Evolutionary conservation across 805 yeast genomes (phyloP), one percentile per base, ranked within the genome.

Genomic region (Scheffersomyces lignosus): DNA sequence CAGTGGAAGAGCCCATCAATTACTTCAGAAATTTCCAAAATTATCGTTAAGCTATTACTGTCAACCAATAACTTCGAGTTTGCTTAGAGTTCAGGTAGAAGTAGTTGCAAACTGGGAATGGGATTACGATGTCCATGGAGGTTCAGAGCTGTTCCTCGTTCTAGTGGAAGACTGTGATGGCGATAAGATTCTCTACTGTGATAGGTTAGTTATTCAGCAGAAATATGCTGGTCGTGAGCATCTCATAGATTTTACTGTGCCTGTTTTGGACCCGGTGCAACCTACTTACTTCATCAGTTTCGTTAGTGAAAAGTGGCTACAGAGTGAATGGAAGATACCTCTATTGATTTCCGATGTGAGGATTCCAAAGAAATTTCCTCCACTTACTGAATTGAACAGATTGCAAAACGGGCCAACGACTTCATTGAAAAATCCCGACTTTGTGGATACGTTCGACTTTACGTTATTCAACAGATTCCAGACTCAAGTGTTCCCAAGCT

Each of bases 141-240:
- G 55, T 18, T 64, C 76, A 1, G 91, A 90, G 52, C 63, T 76
- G 4, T 93, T 89, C 49, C 58, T 81, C 20, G 43, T 93, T 2
- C 36, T 87, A 3, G 86, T 88, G 2, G 96, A 88, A 53, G 96
- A 90, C 52, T 74, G 85, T 33, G 83, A 87, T 54, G 95, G 96
- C 4, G 91, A 87, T 40, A 71, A 66, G 36, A 72, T 90, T 14
- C 63, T 91, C n/a, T 78, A 70, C 50, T 44, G 62, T 22, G 89
- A 84, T 36, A 52, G 64, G 2, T 62, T 90, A 28, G 46, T 73
- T 1, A 71, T 90, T 12, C 63, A 66, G 17, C 68, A 70, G 36
- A 64, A 71, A 12, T 69, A 75, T 33, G 65, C 80, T n/a, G 63
- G 70, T 9, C 65, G 74, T 18, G 80, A 77, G 18, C 83, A 81